A percentile compares a stretch with the other conserved stretches of the same genome.
phyloP scores from a whole-genome alignment of 1,284 basidiomycete species.

The Tilletia walkeri region DNA sequence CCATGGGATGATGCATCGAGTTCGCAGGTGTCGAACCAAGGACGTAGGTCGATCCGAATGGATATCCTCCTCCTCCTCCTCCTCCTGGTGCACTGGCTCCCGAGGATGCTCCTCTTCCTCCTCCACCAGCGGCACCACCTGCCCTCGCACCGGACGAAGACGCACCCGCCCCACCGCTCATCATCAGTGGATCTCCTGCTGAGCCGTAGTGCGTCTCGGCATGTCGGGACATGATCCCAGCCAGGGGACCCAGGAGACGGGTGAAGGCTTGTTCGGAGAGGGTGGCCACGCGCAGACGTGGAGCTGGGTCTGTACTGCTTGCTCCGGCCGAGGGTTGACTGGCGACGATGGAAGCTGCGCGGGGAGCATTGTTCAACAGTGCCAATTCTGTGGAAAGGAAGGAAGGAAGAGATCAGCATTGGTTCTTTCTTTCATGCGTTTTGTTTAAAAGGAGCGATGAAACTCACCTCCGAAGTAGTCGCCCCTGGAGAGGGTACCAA shows the following conservation, averaged over 20 bases:
- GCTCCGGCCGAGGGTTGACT: conserved; percentile 45
- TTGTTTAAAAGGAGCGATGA: not conserved
- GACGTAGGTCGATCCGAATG: not conserved
- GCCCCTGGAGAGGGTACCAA: conserved; percentile 77
- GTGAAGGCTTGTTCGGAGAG: conserved; percentile 92
- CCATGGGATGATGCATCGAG: too few species aligned
- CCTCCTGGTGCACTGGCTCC: too few species aligned
- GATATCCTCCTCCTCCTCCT: not conserved
- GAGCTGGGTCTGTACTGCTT: not conserved
- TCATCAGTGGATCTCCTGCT: not conserved
- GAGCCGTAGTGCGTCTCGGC: conserved; percentile 61
- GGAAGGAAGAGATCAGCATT: not conserved
- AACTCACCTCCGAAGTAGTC: conserved; percentile 88
- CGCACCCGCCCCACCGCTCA: too few species aligned
- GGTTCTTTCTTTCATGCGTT: not conserved
- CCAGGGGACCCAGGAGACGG: conserved; percentile 81
- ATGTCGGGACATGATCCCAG: conserved; percentile 82
- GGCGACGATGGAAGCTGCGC: conserved; percentile 90
- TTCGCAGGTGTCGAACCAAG: too few species aligned
- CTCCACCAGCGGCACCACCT: too few species aligned
- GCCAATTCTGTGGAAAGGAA: conserved; percentile 67
- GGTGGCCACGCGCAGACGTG: conserved; percentile 75
- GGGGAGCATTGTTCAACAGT: conserved; percentile 76
- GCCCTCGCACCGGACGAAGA: too few species aligned
- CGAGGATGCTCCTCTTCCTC: too few species aligned